These are phyloP conservation scores for Chaetomidium leptoderma DNA, from an alignment of 495 filamentous ascomycete genomes.

Conservation along the genomic window DNA sequence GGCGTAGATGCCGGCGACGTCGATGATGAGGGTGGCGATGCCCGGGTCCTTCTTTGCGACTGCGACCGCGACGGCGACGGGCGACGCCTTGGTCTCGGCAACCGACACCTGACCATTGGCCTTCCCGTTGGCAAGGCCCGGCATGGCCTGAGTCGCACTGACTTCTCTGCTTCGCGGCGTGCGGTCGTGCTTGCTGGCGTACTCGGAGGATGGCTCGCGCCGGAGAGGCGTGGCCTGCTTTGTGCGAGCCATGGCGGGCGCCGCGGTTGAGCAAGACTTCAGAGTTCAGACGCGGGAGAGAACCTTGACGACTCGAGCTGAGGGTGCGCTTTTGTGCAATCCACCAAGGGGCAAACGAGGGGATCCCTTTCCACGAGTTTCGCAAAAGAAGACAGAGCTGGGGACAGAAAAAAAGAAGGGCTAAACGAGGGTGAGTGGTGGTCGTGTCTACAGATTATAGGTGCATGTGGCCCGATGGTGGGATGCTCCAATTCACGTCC, in stretches of 20 bases:
- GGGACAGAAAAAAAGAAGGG: not conserved
- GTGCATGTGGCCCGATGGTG: not conserved
- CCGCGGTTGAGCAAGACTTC: too few relatives aligned
- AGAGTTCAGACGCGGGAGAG: not conserved
- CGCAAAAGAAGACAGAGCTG: not conserved
- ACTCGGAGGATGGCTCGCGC: constrained; percentile 62
- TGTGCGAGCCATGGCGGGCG: constrained; percentile 62
- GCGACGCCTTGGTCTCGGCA: constrained; percentile 21
- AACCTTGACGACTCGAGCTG: constrained; percentile 8
- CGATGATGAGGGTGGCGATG: constrained; percentile 71
- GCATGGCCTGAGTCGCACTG: constrained; percentile 4
- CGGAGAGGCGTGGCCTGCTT: constrained; percentile 66
- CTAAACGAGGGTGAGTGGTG: constrained; percentile 6
- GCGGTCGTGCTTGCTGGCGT: constrained; percentile 40
- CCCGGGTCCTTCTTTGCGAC: constrained; percentile 45
- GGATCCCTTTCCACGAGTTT: not conserved
- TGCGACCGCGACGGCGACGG: too few relatives aligned
- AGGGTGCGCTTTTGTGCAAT: not conserved
- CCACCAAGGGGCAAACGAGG: not conserved
- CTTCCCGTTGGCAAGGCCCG: constrained; percentile 39
- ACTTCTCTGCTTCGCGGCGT: constrained; percentile 32
- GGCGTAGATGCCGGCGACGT: constrained; percentile 88
- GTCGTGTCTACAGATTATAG: not conserved
- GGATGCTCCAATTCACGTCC: not conserved
- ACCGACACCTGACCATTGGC: constrained; percentile 2